Evolutionary conservation across 2,329 filamentous ascomycete species (phyloP), one percentile per base, ranked within the genome.

Genomic region (Fusarium duplospermum): DNA sequence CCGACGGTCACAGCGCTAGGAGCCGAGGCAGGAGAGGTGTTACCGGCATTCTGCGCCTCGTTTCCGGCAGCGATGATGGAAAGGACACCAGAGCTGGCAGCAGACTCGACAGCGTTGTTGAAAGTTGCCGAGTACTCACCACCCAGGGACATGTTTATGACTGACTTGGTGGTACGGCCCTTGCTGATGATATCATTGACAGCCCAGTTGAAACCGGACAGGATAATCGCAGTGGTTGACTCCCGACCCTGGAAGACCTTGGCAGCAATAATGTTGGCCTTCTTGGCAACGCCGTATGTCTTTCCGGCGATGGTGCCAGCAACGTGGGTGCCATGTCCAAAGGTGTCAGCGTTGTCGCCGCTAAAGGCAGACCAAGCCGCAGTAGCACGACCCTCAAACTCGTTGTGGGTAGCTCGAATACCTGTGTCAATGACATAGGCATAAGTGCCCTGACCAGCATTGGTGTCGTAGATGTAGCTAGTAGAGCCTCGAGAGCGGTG

Each of bases 371-470:
- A 77, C 60, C 61, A 81, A 33, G 67, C 79, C 16, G 66, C 61
- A 10, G 54, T 81, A n/a, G 89, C 89, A 63, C 89, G 86, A 40
- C 86, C 87, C 75, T 86, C 83, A 75, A 88, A 90, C 78, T 90
- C 85, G 38, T 77, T 75, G 81, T 93, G 91, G 6, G 85, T 83
- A 24, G 83, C 82, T 56, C 82, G 82, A 73, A 92, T 88, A 74
- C 91, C 91, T 6, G 89, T 92, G 80, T 93, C 91, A 56, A 93
- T 86, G 24, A 93, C 81, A 79, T 89, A 93, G 54, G 86, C 87
- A 35, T 88, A 91, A 74, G 88, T 88, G 40, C 85, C 86, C 54
- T 62, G 56, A 13, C 78, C 77, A 50, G 86, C 86, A 20, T 81
- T 82, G 64, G 81, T 82, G 77, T 90, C 87, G 71, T 88, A 90